Percentiles rank a stretch among this genome's conserved stretches.
Conservation (phyloP, 306 rosid genomes). For the Lablab purpureus region DNA sequence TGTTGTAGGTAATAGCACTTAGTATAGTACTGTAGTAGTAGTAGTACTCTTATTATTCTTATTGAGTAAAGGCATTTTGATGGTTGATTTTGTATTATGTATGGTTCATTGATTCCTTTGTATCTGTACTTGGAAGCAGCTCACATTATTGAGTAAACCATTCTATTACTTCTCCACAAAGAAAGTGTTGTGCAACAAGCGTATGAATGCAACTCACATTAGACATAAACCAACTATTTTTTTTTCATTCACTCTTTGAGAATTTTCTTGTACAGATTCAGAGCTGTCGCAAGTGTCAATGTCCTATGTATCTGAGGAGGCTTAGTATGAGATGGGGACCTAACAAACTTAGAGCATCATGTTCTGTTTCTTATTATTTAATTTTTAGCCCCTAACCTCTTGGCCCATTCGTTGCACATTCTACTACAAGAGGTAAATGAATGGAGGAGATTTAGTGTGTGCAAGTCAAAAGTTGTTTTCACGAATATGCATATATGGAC, state of each 20-base stretch:
- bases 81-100: constrained; percentile 13
- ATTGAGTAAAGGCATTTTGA: neutral
- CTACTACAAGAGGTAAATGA: neutral
- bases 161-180: neutral
- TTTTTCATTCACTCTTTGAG: neutral
- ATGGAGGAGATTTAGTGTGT: neutral
- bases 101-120: neutral
- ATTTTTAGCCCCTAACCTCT: neutral
- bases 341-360: neutral
- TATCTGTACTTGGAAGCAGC: constrained; percentile 12
- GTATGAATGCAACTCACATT: neutral
- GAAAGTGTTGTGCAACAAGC: neutral
- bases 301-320: neutral
- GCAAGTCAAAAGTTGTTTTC: neutral
- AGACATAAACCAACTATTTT: neutral
- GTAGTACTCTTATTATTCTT: constrained; percentile 8
- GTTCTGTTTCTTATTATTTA: neutral
- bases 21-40: neutral
- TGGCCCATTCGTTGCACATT: too few relatives aligned
- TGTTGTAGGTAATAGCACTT: neutral
- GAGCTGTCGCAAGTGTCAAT: neutral
- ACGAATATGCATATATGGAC: neutral
- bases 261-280: neutral
- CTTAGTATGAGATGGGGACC: neutral
- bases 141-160: neutral